Evolutionary conservation across 768 basidiomycete genomes (phyloP), one percentile per base, ranked within the genome.

Genomic region (Pleurotus platypus): DNA sequence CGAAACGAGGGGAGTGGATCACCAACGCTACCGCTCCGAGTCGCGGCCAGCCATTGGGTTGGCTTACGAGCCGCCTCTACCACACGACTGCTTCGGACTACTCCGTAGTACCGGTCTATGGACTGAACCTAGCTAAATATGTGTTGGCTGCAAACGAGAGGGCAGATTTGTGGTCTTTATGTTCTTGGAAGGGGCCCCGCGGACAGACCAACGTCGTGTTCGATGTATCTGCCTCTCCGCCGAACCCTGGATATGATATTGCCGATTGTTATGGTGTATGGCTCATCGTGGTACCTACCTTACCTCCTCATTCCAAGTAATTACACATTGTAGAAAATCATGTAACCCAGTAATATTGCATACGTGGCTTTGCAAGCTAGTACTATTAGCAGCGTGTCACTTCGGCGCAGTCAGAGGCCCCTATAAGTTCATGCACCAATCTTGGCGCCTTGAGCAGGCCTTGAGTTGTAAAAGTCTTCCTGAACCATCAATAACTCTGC

Each of bases 161-260:
- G 42, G 46, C 65, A 2, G 60, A 70, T 39, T 58, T 71, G 20
- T 79, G 78, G 78, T 75, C 72, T 2, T 58, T 78, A 47, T 78
- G 78, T 61, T 68, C 71, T 3, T 70, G 65, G 43, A 49, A 59
- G 1, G 67, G 68, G 5, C 57, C 54, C 12, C 55, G 59, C 5
- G 67, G 61, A 6, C 72, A 75, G 55, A 72, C 67, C 5, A 76
- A 69, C 56, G 65, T 78, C 4, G 61, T 76, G 5, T 78, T 69
- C 61, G 71, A 74, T 48, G 67, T 70, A 5, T 64, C 71, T 7
- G 66, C 57, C 1, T 55, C 61, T 12, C 58, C 65, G 13, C 60
- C 62, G 9, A 60, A 51, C 37, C 48, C 58, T 7, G 58, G 51
- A 6, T 72, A 69, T 48, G 66, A 74, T 51, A 64, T 65, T 4